Evolutionary conservation across 148 eudicot genomes (phyloP), one percentile per base, ranked within the genome.

Genomic region (Nepenthes mirabilis): DNA sequence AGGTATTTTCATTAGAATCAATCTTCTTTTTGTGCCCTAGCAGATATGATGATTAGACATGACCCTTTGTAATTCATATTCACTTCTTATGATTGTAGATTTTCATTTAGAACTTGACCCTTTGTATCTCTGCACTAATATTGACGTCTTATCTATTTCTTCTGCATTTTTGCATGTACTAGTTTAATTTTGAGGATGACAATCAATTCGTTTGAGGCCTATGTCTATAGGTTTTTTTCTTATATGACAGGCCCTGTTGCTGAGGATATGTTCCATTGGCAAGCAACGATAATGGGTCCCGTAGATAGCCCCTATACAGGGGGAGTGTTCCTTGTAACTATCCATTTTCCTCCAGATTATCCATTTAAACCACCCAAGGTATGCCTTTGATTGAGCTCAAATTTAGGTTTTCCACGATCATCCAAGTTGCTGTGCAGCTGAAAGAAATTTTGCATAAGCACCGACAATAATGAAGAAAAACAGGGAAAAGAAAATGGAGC

Each of bases 331-430:
- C 69, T 66, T 36, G 56, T 65, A 1, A 65, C 68, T 45, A 65
- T 65, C 14, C 68, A 65, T 56, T 65, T 65, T 36, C 68, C 68
- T 57, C 69, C 69, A 0, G 69, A 66, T 58, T 66, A 66, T 66
- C 69, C 69, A 14, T 66, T 66, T n/a, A 66, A 66, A 13, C 69
- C 69, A 57, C 69, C 69, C 14, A 66, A 66, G 69, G 69, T 66
- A 66, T 12, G 10, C 13, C 34, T 14, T 45, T 23, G 35, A 10
- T 23, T 14, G 2, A 9, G n/a, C 37, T 58, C 34, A 37, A 14
- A 37, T 1, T 49, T 49, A 5, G 3, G 52, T n/a, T 2, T 49
- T 49, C 1, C 14, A n/a, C 52, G 3, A 10, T 49, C 52, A 10
- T 12, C 52, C 1, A 6, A 10, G 52, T 49, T 11, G 52, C 52